Conservation (phyloP, 2,329 filamentous ascomycete genomes). For the Trichophyton verrucosum region DNA sequence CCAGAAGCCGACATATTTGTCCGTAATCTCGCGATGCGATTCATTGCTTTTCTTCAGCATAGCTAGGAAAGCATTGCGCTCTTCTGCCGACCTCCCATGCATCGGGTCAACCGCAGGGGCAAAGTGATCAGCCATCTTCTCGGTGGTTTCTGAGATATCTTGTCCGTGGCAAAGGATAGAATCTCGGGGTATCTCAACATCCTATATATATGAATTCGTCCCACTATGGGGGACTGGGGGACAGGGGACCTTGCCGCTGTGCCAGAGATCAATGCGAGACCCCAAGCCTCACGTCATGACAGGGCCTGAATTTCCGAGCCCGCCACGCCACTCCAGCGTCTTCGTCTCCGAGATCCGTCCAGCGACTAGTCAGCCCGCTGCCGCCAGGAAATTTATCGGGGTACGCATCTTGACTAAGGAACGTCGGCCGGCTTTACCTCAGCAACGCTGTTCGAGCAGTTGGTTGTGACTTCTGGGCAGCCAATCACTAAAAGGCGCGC, state of each 20-base stretch:
- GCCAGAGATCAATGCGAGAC: not conserved
- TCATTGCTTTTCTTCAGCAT: constrained; percentile 72
- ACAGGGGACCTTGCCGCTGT: not conserved
- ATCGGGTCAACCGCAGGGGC: constrained; percentile 27
- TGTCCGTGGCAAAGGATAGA: not conserved
- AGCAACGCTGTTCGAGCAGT: not conserved
- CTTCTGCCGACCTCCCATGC: constrained; percentile 62
- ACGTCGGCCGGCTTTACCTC: not conserved
- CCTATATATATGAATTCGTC: not conserved
- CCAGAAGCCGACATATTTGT: constrained; percentile 95
- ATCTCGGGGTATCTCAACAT: not conserved
- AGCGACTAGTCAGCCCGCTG: not conserved
- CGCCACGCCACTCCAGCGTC: not conserved
- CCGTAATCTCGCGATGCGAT: constrained; percentile 68
- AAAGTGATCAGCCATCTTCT: not conserved
- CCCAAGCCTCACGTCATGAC: not conserved
- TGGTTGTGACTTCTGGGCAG: not conserved
- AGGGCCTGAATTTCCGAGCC: too few species aligned
- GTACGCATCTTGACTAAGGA: too few species aligned
- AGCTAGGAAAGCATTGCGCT: constrained; percentile 61
- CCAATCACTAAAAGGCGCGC: not conserved
- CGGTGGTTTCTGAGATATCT: not conserved
- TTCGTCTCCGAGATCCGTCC: not conserved
- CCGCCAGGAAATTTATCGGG: too few species aligned
- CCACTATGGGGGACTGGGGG: not conserved